Percentiles rank a stretch among this genome's conserved stretches.
These are phyloP conservation scores for Aspergillus japonicus DNA, from an alignment of 2,329 filamentous ascomycete species.

Conservation along the genomic window DNA sequence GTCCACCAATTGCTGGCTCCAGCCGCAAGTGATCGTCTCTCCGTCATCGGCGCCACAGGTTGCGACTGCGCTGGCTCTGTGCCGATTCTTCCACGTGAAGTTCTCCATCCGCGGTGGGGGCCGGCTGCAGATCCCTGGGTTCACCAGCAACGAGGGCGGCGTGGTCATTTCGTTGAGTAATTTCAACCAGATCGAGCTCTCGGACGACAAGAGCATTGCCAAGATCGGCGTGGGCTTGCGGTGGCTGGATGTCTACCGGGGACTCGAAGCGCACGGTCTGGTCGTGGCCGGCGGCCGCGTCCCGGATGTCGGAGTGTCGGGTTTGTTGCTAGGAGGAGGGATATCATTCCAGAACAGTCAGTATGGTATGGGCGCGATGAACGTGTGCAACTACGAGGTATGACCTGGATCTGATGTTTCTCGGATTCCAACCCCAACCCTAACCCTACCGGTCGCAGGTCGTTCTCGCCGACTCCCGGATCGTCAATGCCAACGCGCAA, in stretches of 20 bases:
- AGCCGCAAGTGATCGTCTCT: slow-evolving; percentile 1
- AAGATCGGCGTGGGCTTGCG: slow-evolving; percentile 48
- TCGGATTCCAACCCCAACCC: too few relatives aligned
- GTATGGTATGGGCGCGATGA: slow-evolving; percentile 15
- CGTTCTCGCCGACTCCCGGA: slow-evolving; percentile 17
- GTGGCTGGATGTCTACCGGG: slow-evolving; percentile 47
- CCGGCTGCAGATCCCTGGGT: slow-evolving; percentile 21
- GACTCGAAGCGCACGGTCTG: slow-evolving; percentile 42
- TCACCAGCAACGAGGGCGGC: slow-evolving; percentile 32
- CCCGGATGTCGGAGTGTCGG: slow-evolving; percentile 46
- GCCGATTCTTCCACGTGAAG: slow-evolving; percentile 11
- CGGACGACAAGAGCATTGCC: slow-evolving; percentile 35
- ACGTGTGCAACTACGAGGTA: slow-evolving; percentile 20
- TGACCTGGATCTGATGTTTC: neutral
- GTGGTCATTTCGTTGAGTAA: slow-evolving; percentile 51
- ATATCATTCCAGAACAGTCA: slow-evolving; percentile 19
- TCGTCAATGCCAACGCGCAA: slow-evolving; percentile 15
- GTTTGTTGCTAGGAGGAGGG: slow-evolving; percentile 44
- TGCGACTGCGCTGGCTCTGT: neutral
- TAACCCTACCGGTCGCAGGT: slow-evolving; percentile 10
- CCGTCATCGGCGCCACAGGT: neutral
- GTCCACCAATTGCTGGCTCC: slow-evolving; percentile 6
- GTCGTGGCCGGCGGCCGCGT: slow-evolving; percentile 48
- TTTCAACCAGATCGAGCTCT: slow-evolving; percentile 40
- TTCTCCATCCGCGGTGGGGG: slow-evolving; percentile 22